phyloP scores from a whole-genome alignment of 345 rosid species.

The Hypericum androsaemum region DNA sequence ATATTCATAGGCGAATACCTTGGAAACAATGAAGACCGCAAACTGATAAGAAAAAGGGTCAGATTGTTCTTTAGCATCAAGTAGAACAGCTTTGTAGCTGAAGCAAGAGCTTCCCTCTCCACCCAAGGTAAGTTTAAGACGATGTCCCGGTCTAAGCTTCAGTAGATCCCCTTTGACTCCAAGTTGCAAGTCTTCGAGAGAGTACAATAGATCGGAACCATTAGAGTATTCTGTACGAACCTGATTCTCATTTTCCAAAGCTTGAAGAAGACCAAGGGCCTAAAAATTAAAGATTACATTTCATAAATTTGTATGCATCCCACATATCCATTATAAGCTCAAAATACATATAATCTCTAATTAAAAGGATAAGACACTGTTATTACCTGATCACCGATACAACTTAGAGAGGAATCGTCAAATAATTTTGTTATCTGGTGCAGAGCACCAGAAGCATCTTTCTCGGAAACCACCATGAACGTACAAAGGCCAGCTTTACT shows the following conservation, averaged over 20 bases:
- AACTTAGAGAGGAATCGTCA: slow-evolving; percentile 31
- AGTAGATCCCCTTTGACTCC: slow-evolving; percentile 59
- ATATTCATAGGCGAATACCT: slow-evolving; percentile 30
- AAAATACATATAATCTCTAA: slow-evolving; percentile 1
- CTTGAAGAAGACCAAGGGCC: slow-evolving; percentile 65
- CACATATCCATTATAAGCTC: slow-evolving; percentile 6
- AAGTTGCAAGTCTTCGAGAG: slow-evolving; percentile 66
- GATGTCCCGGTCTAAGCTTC: slow-evolving; percentile 46
- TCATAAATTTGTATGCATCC: slow-evolving; percentile 12
- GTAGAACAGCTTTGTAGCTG: slow-evolving; percentile 61
- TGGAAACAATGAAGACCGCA: slow-evolving; percentile 86
- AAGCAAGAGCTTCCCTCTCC: slow-evolving; percentile 41
- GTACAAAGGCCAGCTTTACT: slow-evolving; percentile 47
- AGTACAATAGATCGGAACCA: slow-evolving; percentile 55
- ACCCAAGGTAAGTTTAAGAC: slow-evolving; percentile 50
- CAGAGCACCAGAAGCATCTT: slow-evolving; percentile 35
- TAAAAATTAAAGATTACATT: slow-evolving; percentile 21
- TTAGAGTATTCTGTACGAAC: slow-evolving; percentile 51
- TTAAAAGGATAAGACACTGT: background rate
- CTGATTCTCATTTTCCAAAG: slow-evolving; percentile 61
- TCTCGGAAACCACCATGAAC: slow-evolving; percentile 70
- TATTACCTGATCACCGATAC: slow-evolving; percentile 49
- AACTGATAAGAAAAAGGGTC: slow-evolving; percentile 46
- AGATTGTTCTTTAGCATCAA: slow-evolving; percentile 54
- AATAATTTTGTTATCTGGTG: slow-evolving; percentile 42